Conservation (phyloP, 768 basidiomycete genomes). For the Termitomyces bulborhizus region DNA sequence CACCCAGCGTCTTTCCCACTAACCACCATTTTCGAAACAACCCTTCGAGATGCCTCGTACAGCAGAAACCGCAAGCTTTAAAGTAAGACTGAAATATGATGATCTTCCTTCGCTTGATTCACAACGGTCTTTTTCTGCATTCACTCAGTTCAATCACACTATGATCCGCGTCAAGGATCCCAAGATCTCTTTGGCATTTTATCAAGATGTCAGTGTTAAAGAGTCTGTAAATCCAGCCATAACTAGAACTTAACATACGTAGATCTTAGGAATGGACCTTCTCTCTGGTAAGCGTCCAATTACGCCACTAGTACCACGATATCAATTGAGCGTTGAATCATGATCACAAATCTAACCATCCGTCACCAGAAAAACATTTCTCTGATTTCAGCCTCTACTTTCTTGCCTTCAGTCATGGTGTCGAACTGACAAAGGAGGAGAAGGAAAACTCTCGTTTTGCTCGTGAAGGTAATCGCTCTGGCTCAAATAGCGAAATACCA, state of each 20-base stretch:
- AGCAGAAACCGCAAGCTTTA: conserved; percentile 57
- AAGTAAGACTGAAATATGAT: neutral
- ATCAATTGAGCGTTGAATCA: neutral
- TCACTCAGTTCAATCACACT: conserved; percentile 69
- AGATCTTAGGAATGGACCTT: conserved; percentile 76
- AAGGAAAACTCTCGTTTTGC: conserved; percentile 40
- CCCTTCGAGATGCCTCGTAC: conserved; percentile 52
- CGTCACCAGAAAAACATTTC: conserved; percentile 41
- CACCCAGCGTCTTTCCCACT: neutral
- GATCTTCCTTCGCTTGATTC: neutral
- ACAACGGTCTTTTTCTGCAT: neutral
- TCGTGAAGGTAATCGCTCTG: conserved; percentile 53
- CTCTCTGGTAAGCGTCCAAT: conserved; percentile 36
- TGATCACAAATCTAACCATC: neutral
- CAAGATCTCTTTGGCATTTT: conserved; percentile 74
- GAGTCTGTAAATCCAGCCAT: neutral
- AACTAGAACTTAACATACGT: neutral
- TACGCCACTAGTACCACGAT: neutral
- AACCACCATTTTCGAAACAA: conserved; percentile 9
- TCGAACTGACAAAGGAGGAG: conserved; percentile 46
- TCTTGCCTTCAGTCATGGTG: conserved; percentile 70
- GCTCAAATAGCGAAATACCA: neutral
- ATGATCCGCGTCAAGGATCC: conserved; percentile 90
- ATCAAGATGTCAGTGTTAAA: conserved; percentile 49
- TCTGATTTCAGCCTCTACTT: conserved; percentile 77